Evolutionary conservation across 306 rosid genomes (phyloP).

Genomic region (Vachellia collinsii): DNA sequence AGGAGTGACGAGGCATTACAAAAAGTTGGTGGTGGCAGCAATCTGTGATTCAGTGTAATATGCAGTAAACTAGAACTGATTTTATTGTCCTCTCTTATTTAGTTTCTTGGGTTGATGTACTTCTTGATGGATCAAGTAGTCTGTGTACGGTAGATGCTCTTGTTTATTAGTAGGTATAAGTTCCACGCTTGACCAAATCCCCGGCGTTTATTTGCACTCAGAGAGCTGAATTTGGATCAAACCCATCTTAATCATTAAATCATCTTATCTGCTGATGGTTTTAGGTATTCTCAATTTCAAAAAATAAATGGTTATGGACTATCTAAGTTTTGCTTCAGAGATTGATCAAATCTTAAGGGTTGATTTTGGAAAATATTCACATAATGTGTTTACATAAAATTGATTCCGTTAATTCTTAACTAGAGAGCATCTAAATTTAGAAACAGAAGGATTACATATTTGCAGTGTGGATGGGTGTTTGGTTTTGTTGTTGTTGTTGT

Average conservation of each 20-base stretch:
- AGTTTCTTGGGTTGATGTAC: conserved; percentile 18
- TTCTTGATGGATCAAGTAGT: conserved; percentile 35
- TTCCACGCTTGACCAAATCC: conserved; percentile 8
- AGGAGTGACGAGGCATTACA: conserved; percentile 40
- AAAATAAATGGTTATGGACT: not conserved
- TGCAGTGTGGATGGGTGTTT: not conserved
- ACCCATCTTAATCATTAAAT: not conserved
- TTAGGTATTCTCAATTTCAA: not conserved
- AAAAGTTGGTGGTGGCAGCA: conserved; percentile 41
- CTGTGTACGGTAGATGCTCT: conserved; percentile 30
- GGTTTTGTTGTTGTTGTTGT: no score
- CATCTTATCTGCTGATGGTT: not conserved
- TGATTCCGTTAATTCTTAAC: not conserved
- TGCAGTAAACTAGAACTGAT: conserved; percentile 34
- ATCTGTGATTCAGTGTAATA: conserved; percentile 36
- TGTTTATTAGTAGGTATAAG: conserved; percentile 39
- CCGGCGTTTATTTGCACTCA: conserved; percentile 14
- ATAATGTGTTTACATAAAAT: not conserved
- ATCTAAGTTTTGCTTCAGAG: not conserved
- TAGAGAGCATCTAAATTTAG: not conserved
- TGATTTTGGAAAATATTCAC: not conserved
- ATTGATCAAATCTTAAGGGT: not conserved
- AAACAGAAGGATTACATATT: not conserved
- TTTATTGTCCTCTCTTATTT: conserved; percentile 18
- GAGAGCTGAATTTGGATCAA: not conserved